These are phyloP conservation scores for Cyberlindnera maclurae DNA, from an alignment of 805 yeast species.

Conservation along the genomic window DNA sequence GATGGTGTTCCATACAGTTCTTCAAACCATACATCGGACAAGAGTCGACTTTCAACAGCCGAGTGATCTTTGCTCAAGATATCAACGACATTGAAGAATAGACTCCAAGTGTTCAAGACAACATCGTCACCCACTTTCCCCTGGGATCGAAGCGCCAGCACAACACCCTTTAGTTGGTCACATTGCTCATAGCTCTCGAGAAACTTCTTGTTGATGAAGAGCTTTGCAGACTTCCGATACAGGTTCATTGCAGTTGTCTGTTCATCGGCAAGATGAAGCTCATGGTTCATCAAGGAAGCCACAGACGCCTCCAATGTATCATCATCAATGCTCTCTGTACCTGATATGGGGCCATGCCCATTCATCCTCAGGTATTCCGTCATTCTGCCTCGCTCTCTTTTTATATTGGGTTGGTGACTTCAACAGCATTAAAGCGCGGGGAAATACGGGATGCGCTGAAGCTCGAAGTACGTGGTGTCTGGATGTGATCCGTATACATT, in stretches of 20 bases:
- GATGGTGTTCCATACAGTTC: conserved; percentile 6
- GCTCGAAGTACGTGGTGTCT: too few relatives aligned
- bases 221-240: conserved; percentile 19
- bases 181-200: conserved; percentile 12
- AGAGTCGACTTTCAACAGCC: conserved; percentile 3
- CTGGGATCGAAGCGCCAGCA: conserved; percentile 7
- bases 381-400: background rate
- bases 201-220: conserved; percentile 22
- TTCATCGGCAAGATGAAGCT: conserved; percentile 5
- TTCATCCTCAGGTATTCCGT: conserved; percentile 10
- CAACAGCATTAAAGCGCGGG: background rate
- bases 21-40: conserved; percentile 13
- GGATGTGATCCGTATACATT: too few relatives aligned
- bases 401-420: background rate
- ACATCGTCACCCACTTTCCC: conserved; percentile 10
- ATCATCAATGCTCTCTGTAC: too few relatives aligned
- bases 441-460: too few relatives aligned
- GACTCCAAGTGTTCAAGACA: conserved; percentile 19
- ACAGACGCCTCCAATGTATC: conserved; percentile 8
- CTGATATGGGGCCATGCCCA: background rate
- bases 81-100: conserved; percentile 23
- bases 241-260: conserved; percentile 6
- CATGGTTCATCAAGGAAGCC: conserved; percentile 7
- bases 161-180: conserved; percentile 5
- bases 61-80: conserved; percentile 14